A percentile compares a stretch with the other conserved stretches of the same genome.
These are phyloP conservation scores for Rosa multiflora DNA, from an alignment of 306 rosid species.

Conservation along the genomic window DNA sequence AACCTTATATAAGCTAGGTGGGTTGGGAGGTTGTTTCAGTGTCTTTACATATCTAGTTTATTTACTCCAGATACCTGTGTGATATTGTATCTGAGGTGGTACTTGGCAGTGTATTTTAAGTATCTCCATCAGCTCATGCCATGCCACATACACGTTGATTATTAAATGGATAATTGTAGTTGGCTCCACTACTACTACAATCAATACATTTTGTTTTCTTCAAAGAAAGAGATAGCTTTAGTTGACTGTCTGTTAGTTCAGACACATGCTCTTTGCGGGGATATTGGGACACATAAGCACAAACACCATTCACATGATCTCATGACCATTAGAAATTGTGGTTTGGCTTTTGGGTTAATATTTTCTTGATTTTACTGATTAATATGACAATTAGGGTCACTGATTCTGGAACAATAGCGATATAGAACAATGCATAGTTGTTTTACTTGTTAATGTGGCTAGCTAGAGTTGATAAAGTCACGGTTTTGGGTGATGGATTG, in stretches of 20 bases:
- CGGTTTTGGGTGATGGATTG: not conserved
- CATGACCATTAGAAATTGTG: slow-evolving; percentile 2
- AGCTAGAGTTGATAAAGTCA: not conserved
- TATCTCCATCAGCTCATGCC: too few relatives aligned
- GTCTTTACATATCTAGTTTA: too few relatives aligned
- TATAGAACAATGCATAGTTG: not conserved
- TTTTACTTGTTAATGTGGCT: not conserved
- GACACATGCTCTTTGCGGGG: not conserved
- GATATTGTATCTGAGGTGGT: too few relatives aligned
- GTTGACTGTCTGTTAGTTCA: not conserved
- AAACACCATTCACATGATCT: not conserved
- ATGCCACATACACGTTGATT: slow-evolving; percentile 17
- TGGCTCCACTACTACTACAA: not conserved
- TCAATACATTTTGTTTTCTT: not conserved
- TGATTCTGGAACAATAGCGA: not conserved
- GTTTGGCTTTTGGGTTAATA: not conserved
- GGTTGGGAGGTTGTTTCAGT: too few relatives aligned
- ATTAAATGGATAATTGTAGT: not conserved
- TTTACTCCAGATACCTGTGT: too few relatives aligned
- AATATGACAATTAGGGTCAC: slow-evolving; percentile 1
- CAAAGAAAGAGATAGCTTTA: not conserved
- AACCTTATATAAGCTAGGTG: too few relatives aligned
- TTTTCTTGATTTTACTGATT: slow-evolving; percentile 1
- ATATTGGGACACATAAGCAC: not conserved
- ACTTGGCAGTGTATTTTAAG: too few relatives aligned